Conservation (phyloP, 2,329 filamentous ascomycete genomes). For the Sporothrix humicola region DNA sequence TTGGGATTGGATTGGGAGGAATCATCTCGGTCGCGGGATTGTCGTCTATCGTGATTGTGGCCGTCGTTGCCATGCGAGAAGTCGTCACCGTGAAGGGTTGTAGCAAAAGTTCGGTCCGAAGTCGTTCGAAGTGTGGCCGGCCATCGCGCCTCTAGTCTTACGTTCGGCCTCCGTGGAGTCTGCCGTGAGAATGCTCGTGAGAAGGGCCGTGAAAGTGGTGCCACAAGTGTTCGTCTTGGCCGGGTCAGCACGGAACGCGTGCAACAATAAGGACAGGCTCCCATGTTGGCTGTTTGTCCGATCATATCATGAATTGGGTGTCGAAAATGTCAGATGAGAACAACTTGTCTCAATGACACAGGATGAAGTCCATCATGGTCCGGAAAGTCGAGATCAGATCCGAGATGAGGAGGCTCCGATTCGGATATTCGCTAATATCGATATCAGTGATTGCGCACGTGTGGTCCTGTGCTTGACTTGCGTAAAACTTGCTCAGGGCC, state of each 20-base stretch:
- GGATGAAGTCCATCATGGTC: neutral
- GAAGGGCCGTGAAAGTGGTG: neutral
- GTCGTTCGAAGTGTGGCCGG: neutral
- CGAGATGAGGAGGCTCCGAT: too few relatives aligned
- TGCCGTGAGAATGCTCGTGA: neutral
- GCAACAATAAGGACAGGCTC: constrained; percentile 13
- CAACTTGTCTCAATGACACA: neutral
- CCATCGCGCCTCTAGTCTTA: neutral
- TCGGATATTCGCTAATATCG: too few relatives aligned
- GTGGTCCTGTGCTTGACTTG: too few relatives aligned
- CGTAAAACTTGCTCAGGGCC: too few relatives aligned
- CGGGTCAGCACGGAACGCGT: neutral
- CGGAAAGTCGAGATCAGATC: too few relatives aligned
- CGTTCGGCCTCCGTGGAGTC: neutral
- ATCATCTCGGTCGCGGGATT: neutral
- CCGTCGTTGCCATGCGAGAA: neutral
- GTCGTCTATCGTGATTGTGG: neutral
- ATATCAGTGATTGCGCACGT: too few relatives aligned
- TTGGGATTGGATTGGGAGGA: too few relatives aligned
- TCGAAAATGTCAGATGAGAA: neutral
- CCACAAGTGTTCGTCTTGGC: neutral
- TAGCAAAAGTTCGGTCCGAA: constrained; percentile 25
- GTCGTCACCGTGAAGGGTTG: constrained; percentile 28
- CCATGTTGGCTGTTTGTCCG: neutral
- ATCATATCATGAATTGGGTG: neutral